A percentile compares a stretch with the other conserved stretches of the same genome.
Conservation (phyloP, 2,329 filamentous ascomycete genomes). For the Cryphonectria radicalis region DNA sequence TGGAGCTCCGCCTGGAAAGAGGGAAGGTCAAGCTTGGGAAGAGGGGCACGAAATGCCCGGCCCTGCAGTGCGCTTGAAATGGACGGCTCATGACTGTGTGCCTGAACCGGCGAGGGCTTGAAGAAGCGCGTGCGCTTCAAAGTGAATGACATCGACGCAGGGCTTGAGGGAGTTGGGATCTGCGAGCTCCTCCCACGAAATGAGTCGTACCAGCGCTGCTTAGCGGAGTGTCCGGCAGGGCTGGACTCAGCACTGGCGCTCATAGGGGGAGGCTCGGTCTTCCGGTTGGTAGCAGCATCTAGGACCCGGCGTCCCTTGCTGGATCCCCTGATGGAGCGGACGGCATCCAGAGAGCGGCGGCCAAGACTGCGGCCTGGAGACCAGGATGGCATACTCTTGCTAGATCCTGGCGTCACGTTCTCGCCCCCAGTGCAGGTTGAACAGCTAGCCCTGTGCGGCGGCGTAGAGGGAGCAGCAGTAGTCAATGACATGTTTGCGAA, state of each 20-base stretch:
- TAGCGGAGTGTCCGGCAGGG: conserved; percentile 16
- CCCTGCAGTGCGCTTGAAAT: background rate
- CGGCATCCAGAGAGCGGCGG: conserved; percentile 21
- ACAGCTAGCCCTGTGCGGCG: conserved; percentile 17
- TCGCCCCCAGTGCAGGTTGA: conserved; percentile 21
- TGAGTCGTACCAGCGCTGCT: conserved; percentile 25
- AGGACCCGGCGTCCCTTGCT: conserved; percentile 11
- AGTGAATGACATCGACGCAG: conserved; percentile 6
- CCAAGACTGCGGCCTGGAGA: conserved; percentile 18
- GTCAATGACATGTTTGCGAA: conserved; percentile 12
- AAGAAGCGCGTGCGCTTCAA: conserved; percentile 18
- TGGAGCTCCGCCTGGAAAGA: conserved; percentile 22
- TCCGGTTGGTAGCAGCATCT: conserved; percentile 22
- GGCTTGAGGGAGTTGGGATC: conserved; percentile 22
- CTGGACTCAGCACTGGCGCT: conserved; percentile 15
- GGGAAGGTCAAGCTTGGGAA: conserved; percentile 22
- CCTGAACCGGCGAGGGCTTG: background rate
- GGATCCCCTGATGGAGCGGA: conserved; percentile 21
- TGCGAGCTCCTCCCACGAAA: conserved; percentile 23
- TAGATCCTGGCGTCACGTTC: conserved; percentile 17
- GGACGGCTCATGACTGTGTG: background rate
- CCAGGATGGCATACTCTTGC: background rate
- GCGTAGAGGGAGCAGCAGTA: background rate
- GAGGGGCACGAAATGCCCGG: conserved; percentile 1
- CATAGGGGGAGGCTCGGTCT: background rate